These are phyloP conservation scores for Alternaria conjuncta DNA, from an alignment of 2,329 filamentous ascomycete genomes.

Conservation along the genomic window DNA sequence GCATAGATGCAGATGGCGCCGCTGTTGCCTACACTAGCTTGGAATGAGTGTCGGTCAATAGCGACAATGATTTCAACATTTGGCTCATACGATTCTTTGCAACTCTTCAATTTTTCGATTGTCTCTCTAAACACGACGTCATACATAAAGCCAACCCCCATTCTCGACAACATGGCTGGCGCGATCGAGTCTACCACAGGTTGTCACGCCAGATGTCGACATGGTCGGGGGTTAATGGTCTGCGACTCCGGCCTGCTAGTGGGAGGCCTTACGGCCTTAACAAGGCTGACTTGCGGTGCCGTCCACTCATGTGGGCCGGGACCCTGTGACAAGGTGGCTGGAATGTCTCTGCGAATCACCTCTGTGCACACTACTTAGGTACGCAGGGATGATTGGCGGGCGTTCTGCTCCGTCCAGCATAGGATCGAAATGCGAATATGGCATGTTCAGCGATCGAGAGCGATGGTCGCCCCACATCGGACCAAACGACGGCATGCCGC, in stretches of 20 bases:
- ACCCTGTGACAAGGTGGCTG: constrained; percentile 7
- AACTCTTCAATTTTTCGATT: not conserved
- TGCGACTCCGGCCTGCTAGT: constrained; percentile 41
- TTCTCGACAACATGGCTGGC: not conserved
- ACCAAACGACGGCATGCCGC: not conserved
- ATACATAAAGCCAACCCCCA: not conserved
- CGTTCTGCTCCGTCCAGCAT: constrained; percentile 7
- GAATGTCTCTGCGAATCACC: constrained; percentile 7
- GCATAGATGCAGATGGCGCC: constrained; percentile 30
- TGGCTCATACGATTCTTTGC: not conserved
- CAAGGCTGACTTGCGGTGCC: constrained; percentile 43
- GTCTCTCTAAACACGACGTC: not conserved
- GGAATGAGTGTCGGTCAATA: constrained; percentile 15
- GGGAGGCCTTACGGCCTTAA: constrained; percentile 39
- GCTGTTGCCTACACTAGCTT: constrained; percentile 34
- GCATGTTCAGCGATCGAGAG: constrained; percentile 16
- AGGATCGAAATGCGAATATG: constrained; percentile 4
- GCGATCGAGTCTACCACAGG: constrained; percentile 21
- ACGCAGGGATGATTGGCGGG: constrained; percentile 7
- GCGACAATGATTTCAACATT: constrained; percentile 6
- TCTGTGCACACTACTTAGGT: not conserved
- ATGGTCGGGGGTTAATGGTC: constrained; percentile 19
- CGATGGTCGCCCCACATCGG: constrained; percentile 7
- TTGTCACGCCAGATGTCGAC: constrained; percentile 27
- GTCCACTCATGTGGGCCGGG: constrained; percentile 11